Conservation (phyloP, 2,329 filamentous ascomycete genomes). For the Sporothrix curviconia region DNA sequence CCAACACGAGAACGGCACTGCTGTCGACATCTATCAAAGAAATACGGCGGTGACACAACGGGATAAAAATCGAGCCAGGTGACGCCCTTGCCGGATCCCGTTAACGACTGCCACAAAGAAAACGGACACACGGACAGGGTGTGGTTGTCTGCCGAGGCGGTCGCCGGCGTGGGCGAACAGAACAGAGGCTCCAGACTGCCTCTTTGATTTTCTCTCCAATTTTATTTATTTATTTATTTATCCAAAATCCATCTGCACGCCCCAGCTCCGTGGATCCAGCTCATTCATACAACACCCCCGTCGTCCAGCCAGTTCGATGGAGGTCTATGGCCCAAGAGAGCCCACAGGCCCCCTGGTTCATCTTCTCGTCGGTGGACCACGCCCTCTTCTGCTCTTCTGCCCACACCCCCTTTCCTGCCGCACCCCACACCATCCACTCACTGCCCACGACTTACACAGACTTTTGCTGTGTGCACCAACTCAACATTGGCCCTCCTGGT, state of each 20-base stretch:
- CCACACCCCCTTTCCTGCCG: background rate
- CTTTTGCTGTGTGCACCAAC: background rate
- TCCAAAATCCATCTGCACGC: background rate
- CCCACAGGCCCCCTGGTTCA: slow-evolving; percentile 1
- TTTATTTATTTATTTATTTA: background rate
- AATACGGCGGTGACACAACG: background rate
- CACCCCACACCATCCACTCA: background rate
- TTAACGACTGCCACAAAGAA: slow-evolving; percentile 7
- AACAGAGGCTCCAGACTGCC: background rate
- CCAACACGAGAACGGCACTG: background rate
- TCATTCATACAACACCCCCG: background rate
- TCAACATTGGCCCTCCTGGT: background rate
- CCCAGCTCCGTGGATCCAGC: background rate
- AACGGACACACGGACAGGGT: background rate
- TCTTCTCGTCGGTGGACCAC: slow-evolving; percentile 1
- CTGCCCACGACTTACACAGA: slow-evolving; percentile 13
- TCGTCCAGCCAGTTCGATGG: background rate
- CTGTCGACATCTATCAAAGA: background rate
- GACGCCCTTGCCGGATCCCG: background rate
- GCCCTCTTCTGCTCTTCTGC: background rate
- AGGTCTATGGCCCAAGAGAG: background rate
- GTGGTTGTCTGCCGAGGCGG: background rate
- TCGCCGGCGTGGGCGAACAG: too few species aligned
- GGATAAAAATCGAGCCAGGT: background rate
- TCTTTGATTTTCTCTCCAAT: background rate